A percentile compares a stretch with the other conserved stretches of the same genome.
These are phyloP conservation scores for Sanghuangporus baumii DNA, from an alignment of 1,284 basidiomycete species.

Conservation along the genomic window DNA sequence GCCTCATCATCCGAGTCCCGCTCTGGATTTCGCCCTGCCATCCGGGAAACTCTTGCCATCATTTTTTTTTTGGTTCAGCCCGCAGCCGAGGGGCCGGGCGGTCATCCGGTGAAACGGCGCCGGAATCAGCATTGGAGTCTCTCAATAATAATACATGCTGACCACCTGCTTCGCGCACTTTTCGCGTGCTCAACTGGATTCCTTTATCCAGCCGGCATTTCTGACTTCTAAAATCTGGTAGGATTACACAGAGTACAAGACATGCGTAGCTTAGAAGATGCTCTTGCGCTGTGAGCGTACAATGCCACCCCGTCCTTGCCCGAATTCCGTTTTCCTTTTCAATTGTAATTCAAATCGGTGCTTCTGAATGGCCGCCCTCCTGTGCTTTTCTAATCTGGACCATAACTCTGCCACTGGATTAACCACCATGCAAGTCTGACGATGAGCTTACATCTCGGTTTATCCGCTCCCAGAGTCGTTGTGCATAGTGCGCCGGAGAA, in stretches of 20 bases:
- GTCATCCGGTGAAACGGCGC: neutral
- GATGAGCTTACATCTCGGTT: neutral
- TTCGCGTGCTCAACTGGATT: neutral
- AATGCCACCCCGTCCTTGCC: neutral
- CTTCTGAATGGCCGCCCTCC: neutral
- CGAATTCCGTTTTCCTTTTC: neutral
- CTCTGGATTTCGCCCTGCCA: neutral
- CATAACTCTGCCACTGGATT: neutral
- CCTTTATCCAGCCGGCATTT: neutral
- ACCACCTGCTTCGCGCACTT: neutral
- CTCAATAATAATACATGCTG: neutral
- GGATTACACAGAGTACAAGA: neutral
- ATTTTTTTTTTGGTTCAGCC: neutral
- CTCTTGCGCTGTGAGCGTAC: neutral
- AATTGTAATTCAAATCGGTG: neutral
- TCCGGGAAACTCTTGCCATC: neutral
- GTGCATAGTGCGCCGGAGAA: neutral
- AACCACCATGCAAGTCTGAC: neutral
- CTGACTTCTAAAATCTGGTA: neutral
- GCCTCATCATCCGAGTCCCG: neutral
- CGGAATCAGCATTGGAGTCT: neutral
- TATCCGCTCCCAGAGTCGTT: neutral
- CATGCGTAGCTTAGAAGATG: neutral
- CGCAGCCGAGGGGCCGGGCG: neutral
- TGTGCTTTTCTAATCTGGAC: neutral